A percentile compares a stretch with the other conserved stretches of the same genome.
phyloP scores from a whole-genome alignment of 768 basidiomycete species.

The Holtermannia corniformis region DNA sequence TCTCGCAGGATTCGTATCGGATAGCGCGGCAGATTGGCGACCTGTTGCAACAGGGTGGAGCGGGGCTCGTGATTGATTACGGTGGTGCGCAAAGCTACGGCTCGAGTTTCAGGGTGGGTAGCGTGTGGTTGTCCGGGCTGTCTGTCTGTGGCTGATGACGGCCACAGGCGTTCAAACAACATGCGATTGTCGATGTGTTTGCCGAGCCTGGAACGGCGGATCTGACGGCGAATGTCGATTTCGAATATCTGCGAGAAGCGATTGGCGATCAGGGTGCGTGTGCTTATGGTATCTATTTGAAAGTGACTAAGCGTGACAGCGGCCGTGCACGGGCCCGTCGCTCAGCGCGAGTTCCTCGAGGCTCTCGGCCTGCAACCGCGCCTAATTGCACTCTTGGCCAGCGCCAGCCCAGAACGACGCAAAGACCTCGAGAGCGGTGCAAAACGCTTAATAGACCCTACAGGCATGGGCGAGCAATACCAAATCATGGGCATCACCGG shows the following conservation, averaged over 20 bases:
- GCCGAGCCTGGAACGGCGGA: constrained; percentile 77
- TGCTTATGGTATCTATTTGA: neutral
- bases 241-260: constrained; percentile 74
- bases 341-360: constrained; percentile 68
- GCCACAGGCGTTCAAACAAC: constrained; percentile 77
- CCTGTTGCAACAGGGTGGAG: constrained; percentile 47
- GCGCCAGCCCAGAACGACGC: constrained; percentile 48
- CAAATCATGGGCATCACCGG: constrained; percentile 58
- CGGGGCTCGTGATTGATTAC: constrained; percentile 80
- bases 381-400: constrained; percentile 53
- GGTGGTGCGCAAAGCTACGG: constrained; percentile 62
- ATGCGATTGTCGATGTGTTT: constrained; percentile 76
- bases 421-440: constrained; percentile 54
- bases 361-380: constrained; percentile 65
- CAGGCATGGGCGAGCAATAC: constrained; percentile 82
- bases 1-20: constrained; percentile 61
- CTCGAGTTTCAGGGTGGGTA: constrained; percentile 68
- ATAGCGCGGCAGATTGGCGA: constrained; percentile 61
- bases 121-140: neutral
- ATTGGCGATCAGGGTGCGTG: constrained; percentile 55
- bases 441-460: constrained; percentile 61
- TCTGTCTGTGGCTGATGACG: neutral
- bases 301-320: constrained; percentile 34
- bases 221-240: constrained; percentile 94
- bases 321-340: constrained; percentile 55